These are phyloP conservation scores for Hypoxylon sp. DNA, from an alignment of 2,329 filamentous ascomycete genomes.

Conservation along the genomic window DNA sequence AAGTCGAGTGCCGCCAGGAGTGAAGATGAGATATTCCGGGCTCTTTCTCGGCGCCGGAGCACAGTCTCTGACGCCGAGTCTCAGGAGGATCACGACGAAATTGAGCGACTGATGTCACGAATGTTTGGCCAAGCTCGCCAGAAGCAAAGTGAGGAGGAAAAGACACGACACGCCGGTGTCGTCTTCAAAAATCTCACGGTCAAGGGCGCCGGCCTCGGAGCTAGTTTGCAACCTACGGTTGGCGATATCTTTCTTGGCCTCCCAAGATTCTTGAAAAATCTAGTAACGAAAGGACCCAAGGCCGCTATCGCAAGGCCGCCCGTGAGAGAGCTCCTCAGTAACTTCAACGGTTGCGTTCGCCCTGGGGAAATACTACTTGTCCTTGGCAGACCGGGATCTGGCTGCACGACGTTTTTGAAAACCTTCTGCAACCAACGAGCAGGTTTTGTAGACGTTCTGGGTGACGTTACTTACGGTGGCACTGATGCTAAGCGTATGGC, in stretches of 20 bases:
- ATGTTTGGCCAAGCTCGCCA: conserved; percentile 79
- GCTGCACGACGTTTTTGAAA: conserved; percentile 68
- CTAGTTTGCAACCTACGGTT: conserved; percentile 64
- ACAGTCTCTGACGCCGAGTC: conserved; percentile 51
- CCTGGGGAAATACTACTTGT: conserved; percentile 66
- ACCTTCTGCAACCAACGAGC: conserved; percentile 77
- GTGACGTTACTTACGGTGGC: conserved; percentile 75
- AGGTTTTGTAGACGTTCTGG: conserved; percentile 74
- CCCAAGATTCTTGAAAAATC: conserved; percentile 49
- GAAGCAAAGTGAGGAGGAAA: conserved; percentile 76
- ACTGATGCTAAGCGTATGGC: conserved; percentile 62
- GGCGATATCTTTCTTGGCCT: conserved; percentile 55
- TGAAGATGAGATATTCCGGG: conserved; percentile 68
- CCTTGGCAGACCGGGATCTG: conserved; percentile 64
- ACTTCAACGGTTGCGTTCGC: conserved; percentile 63
- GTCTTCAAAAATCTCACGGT: conserved; percentile 80
- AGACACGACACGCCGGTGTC: conserved; percentile 77
- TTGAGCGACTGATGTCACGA: conserved; percentile 74
- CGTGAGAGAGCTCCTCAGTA: conserved; percentile 59
- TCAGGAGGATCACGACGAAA: conserved; percentile 64
- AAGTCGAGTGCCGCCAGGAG: conserved; percentile 53
- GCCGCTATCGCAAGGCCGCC: conserved; percentile 57
- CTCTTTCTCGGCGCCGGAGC: conserved; percentile 65
- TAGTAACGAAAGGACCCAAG: conserved; percentile 51
- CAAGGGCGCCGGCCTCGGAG: conserved; percentile 77